Evolutionary conservation across 1,284 basidiomycete species (phyloP).

Genomic region (Pseudozyma hubeiensis): DNA sequence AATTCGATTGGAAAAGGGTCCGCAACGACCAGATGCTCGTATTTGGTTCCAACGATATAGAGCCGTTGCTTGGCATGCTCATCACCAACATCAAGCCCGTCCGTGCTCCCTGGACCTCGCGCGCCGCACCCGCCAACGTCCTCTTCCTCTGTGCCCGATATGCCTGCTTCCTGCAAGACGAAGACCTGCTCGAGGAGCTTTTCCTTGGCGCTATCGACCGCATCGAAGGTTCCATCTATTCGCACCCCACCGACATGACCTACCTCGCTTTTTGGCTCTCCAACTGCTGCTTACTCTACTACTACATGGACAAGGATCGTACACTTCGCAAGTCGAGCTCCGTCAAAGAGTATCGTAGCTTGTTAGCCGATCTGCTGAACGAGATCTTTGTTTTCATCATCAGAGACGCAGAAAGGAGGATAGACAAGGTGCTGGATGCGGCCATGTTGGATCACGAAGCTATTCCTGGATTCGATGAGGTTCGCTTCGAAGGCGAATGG

Average conservation of each 20-base stretch:
- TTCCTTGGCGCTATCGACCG: constrained; percentile 88
- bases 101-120: constrained; percentile 64
- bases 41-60: constrained; percentile 82
- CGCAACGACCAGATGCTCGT: constrained; percentile 79
- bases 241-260: constrained; percentile 78
- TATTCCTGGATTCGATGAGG: constrained; percentile 78
- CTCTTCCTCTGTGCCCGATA: constrained; percentile 76
- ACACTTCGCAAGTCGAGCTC: constrained; percentile 35
- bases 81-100: constrained; percentile 77
- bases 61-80: constrained; percentile 81
- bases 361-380: constrained; percentile 77
- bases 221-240: constrained; percentile 88
- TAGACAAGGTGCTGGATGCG: constrained; percentile 86
- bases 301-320: constrained; percentile 78
- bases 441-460: constrained; percentile 87
- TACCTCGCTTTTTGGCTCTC: constrained; percentile 93
- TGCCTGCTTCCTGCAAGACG: constrained; percentile 73
- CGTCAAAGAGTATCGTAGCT: constrained; percentile 45
- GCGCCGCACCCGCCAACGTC: constrained; percentile 69
- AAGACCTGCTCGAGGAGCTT: constrained; percentile 81
- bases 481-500: constrained; percentile 97
- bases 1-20: constrained; percentile 56
- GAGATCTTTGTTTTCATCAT: constrained; percentile 95
- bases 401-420: constrained; percentile 86
- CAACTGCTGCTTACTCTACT: constrained; percentile 88